Base-by-base conservation (phyloP, 495 filamentous ascomycete species). In the Penicillium paradoxum region DNA sequence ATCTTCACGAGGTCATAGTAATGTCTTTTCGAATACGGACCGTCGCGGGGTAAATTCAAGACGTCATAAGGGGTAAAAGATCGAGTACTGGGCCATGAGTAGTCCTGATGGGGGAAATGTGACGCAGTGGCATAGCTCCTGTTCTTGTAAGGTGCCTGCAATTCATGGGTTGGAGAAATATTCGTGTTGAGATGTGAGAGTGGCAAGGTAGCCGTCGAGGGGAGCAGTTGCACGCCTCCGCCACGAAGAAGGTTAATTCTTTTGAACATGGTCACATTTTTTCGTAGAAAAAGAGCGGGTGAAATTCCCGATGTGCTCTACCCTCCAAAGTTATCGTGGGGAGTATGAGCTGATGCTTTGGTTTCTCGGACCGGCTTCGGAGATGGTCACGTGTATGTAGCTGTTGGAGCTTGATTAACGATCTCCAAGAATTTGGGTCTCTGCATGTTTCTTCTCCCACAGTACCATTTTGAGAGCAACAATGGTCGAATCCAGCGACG, bases 1-100 rank as follows among this genome's bases (percentile, higher is more conserved):
- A 95, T 73, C 73, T 96, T 97, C 32, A 95, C 91, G 25, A 98
- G 79, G 57, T 95, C 82, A 66, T 91, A 90, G 77, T 88, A 98
- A 25, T 85, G 79, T 14, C 69, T 61, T 69, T 97, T 97, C 55
- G 80, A 84, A 65, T 98, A 98, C 14, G 83, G 79, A 15, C 81
- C 80, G 22, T 65, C 73, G 54, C 72, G 79, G 25, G 77, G 72
- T 51, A 84, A 75, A 40, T 82, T 74, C 56, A 97, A 83, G 58
- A 98, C 88, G 56, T 98, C 88, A 67, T 98, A 97, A 0, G 93
- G 93, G 0, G 92, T 93, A n/a, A 74, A 73, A 7, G 63, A 60
- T 10, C 62, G 27, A 19, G 50, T 50, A 4, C 59, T 62, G 1
- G 73, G 73, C 73, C 73, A 77, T 17, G 66, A 58, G 21, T 73